These are phyloP conservation scores for Malassezia sympodialis DNA, from an alignment of 1,284 basidiomycete species.

Conservation along the genomic window DNA sequence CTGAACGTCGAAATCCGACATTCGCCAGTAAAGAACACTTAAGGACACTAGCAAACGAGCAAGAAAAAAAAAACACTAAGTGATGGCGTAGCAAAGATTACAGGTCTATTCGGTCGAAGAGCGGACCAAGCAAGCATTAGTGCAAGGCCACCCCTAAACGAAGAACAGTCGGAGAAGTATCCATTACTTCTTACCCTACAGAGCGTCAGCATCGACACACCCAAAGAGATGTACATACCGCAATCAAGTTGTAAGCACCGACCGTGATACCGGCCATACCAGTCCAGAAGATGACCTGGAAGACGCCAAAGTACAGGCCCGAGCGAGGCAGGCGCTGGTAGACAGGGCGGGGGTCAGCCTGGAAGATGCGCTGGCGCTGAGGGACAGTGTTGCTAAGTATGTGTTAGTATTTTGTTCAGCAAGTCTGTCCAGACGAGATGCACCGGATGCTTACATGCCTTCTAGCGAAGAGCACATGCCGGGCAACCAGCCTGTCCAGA, in stretches of 20 bases:
- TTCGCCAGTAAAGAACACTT: too few relatives aligned
- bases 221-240: slow-evolving; percentile 21
- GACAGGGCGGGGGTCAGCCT: slow-evolving; percentile 37
- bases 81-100: slow-evolving; percentile 5
- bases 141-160: background rate
- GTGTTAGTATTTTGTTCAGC: background rate
- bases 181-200: slow-evolving; percentile 15
- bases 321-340: slow-evolving; percentile 40
- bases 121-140: background rate
- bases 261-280: slow-evolving; percentile 36
- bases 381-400: slow-evolving; percentile 30
- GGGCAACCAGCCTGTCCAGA: background rate
- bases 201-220: slow-evolving; percentile 1
- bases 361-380: slow-evolving; percentile 38
- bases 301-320: slow-evolving; percentile 37
- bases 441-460: background rate
- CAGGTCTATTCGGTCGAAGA: background rate
- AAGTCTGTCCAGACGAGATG: background rate
- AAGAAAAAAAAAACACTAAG: background rate
- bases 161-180: background rate
- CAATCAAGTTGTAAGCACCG: slow-evolving; percentile 40
- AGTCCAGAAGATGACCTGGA: slow-evolving; percentile 38
- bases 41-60: background rate
- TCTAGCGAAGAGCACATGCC: background rate
- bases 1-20: too few relatives aligned